phyloP scores from a whole-genome alignment of 768 basidiomycete genomes.

The Leccinum broughii region DNA sequence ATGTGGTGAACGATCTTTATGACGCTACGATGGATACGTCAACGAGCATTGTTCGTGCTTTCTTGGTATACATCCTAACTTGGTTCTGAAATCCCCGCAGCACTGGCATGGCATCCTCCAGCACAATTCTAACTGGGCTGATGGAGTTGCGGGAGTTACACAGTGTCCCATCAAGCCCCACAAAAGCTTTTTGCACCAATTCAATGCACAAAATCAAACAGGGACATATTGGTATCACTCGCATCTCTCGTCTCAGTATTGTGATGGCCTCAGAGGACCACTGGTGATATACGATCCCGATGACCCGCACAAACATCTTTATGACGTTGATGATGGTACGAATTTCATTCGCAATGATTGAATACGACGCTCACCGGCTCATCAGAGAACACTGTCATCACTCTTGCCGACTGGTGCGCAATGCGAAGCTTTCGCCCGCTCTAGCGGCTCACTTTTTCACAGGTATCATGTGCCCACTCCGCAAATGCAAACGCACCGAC shows the following conservation, averaged over 20 bases:
- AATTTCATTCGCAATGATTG: not conserved
- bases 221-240: slow-evolving; percentile 39
- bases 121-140: slow-evolving; percentile 42
- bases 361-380: not conserved
- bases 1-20: slow-evolving; percentile 45
- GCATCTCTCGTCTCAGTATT: slow-evolving; percentile 41
- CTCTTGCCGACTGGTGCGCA: slow-evolving; percentile 33
- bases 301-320: slow-evolving; percentile 40
- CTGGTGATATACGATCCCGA: slow-evolving; percentile 44
- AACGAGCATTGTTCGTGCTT: slow-evolving; percentile 48
- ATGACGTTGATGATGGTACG: slow-evolving; percentile 46
- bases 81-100: slow-evolving; percentile 26
- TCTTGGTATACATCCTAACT: not conserved
- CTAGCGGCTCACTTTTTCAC: slow-evolving; percentile 30
- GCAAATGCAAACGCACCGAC: slow-evolving; percentile 6
- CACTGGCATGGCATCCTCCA: slow-evolving; percentile 59
- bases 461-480: slow-evolving; percentile 21
- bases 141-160: slow-evolving; percentile 43
- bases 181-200: slow-evolving; percentile 22
- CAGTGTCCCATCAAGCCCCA: slow-evolving; percentile 31
- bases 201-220: slow-evolving; percentile 25
- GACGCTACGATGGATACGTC: slow-evolving; percentile 49
- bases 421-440: slow-evolving; percentile 3
- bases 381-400: slow-evolving; percentile 43
- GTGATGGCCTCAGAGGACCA: slow-evolving; percentile 28